A percentile compares a stretch with the other conserved stretches of the same genome.
Conservation (phyloP, 2,329 filamentous ascomycete genomes). For the Aspergillus fructus region DNA sequence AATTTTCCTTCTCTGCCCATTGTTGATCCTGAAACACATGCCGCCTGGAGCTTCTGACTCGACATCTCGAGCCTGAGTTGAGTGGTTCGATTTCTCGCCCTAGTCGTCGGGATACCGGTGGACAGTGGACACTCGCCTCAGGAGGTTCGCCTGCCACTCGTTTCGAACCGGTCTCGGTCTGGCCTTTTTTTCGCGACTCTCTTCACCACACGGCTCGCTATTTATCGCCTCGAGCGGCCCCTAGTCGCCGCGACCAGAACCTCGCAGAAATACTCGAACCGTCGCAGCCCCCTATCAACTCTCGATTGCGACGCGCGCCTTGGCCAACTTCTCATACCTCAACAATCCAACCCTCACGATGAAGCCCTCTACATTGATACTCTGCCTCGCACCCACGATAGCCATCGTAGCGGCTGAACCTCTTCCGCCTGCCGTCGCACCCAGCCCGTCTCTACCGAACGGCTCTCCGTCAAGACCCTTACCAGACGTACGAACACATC, state of each 20-base stretch:
- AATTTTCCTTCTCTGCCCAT: neutral
- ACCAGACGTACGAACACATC: conserved; percentile 10
- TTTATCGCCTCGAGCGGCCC: neutral
- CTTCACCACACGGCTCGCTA: neutral
- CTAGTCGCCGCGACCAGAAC: neutral
- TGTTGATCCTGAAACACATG: neutral
- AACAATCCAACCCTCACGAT: conserved; percentile 11
- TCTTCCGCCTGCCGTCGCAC: conserved; percentile 27
- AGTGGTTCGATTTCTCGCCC: neutral
- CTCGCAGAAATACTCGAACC: neutral
- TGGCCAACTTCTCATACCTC: neutral
- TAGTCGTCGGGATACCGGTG: neutral
- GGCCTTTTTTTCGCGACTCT: neutral
- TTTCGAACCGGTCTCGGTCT: neutral
- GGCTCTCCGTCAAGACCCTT: conserved; percentile 17
- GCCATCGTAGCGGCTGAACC: conserved; percentile 25
- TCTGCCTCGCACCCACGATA: conserved; percentile 22
- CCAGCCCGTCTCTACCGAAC: conserved; percentile 19
- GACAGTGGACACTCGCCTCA: neutral
- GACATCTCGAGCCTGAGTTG: neutral
- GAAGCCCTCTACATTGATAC: conserved; percentile 17
- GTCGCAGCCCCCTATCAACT: neutral
- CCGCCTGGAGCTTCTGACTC: neutral
- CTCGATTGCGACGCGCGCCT: neutral
- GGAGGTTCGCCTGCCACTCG: conserved; percentile 6